Evolutionary conservation across 1,139 yeast genomes (phyloP), one percentile per base, ranked within the genome.

Genomic region (Diutina scorzettiae): DNA sequence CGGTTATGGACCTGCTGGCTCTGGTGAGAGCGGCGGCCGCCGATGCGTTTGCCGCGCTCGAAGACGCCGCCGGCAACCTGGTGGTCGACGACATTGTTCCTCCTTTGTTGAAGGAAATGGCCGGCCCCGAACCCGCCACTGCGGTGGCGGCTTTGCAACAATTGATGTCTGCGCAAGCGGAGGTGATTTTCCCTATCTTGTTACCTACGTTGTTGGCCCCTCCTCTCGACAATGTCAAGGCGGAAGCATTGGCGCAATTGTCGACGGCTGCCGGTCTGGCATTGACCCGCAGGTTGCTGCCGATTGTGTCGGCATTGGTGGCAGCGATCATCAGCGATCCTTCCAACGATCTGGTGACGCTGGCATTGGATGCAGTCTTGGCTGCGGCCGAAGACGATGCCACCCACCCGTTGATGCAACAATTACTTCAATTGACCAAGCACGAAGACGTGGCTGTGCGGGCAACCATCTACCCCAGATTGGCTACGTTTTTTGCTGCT

Each of bases 1-100:
- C 96, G 6, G 72, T 93, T 54, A 76, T 84, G 42, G 96, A 91
- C 54, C 62, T 77, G 17, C 75, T 81, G 45, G 68, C 78, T 14
- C 65, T 69, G 23, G 96, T 91, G 18, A 76, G 98, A 54, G 87
- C 77, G 53, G 83, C 96, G 18, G 95, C 97, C 24, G 96, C 96
- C 2, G 72, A 71, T 43, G 91, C 96, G 0, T 91, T 93, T 54
- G 97, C 91, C 51, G 78, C 79, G 11, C 76, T 89, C 52, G 95
- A 87, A 57, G 81, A 76, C 44, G 71, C 76, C 45, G 71, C 86
- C 52, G 98, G 97, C 47, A 83, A 81, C 56, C 72, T 73, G 37
- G 96, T 93, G 12, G 79, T 86, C 52, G 96, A 89, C 58, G 89
- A 83, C 52, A 75, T 93, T 47, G 69, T 93, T 52, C 99, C 98